phyloP scores from a whole-genome alignment of 2,329 filamentous ascomycete genomes.

The Ascochyta viciae-villosae region DNA sequence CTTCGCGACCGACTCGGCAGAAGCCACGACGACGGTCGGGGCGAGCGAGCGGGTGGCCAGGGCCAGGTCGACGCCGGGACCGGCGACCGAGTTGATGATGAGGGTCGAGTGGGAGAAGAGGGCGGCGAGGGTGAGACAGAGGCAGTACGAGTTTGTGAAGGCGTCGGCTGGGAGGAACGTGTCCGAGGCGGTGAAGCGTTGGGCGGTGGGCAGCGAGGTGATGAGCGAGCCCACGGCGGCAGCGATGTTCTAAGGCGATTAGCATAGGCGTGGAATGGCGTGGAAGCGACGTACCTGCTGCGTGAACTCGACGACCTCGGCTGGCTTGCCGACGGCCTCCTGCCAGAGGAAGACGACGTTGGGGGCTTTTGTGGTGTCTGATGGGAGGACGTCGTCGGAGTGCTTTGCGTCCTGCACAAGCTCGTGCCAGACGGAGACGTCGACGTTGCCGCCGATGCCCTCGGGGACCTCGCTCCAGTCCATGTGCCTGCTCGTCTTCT shows the following conservation, averaged over 20 bases:
- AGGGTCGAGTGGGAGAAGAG: constrained; percentile 85
- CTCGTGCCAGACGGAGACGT: constrained; percentile 92
- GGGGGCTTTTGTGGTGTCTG: constrained; percentile 60
- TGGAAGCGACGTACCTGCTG: constrained; percentile 59
- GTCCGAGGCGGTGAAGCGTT: constrained; percentile 77
- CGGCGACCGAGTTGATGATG: constrained; percentile 87
- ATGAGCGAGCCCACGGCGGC: constrained; percentile 82
- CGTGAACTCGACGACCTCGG: constrained; percentile 80
- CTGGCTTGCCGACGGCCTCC: constrained; percentile 54
- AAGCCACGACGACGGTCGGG: constrained; percentile 83
- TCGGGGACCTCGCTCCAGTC: constrained; percentile 92
- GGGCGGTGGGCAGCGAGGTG: constrained; percentile 74
- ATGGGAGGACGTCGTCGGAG: constrained; percentile 69
- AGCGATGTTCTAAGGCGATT: constrained; percentile 72
- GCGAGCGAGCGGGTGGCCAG: constrained; percentile 76
- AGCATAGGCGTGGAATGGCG: neutral
- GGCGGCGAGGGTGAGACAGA: constrained; percentile 80
- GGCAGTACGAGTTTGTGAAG: constrained; percentile 78
- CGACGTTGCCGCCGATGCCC: constrained; percentile 75
- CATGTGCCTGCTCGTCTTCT: constrained; percentile 88
- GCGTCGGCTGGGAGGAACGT: constrained; percentile 85
- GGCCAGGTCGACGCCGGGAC: constrained; percentile 72
- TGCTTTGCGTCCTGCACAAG: constrained; percentile 70
- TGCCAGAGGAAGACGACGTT: constrained; percentile 72
- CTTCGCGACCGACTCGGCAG: constrained; percentile 73